Evolutionary conservation across 2,329 filamentous ascomycete genomes (phyloP), one percentile per base, ranked within the genome.

Genomic region (Colletotrichum nymphaeae): DNA sequence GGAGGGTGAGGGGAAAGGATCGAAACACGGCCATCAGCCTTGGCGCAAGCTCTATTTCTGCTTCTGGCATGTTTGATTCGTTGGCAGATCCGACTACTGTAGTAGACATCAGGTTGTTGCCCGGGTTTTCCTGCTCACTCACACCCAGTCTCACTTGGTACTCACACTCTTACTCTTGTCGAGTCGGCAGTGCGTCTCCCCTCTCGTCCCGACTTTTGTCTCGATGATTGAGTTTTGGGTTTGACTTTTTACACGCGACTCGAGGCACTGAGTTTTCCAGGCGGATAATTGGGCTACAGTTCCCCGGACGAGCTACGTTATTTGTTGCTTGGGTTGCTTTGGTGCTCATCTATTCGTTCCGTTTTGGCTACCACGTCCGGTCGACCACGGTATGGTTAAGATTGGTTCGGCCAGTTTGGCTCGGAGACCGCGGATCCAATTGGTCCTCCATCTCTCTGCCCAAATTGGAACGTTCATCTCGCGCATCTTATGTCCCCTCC

Each of bases 1-100:
- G 26, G 28, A 65, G 55, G 32, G 42, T 63, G 53, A 32, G 63
- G 56, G 37, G 19, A 49, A 49, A 58, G 63, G 63, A 67, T 72
- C 56, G 67, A 70, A 73, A 73, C 67, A 24, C 56, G 22, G 56
- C 67, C 60, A 28, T 60, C 67, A 70, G 55, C 63, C 56, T 73
- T 73, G 70, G 70, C 70, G 55, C 55, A 62, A 57, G 70, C 67
- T 70, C 30, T 66, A 70, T 70, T 73, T 52, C 55, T n/a, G 70
- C 26, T 28, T 22, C 28, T 35, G 22, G 46, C 35, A 59, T 32
- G 12, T 24, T 56, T 62, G 67, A 73, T 73, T 67, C 69, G 69
- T 62, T 35, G 37, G 67, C 55, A 22, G 32, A 28, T 52, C 66
- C 30, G 42, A 42, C 11, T 69, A 49, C 42, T 49, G 42, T 22